Percentiles rank a stretch among this genome's conserved stretches.
phyloP scores from a whole-genome alignment of 2,329 filamentous ascomycete species.

The Colletotrichum sp. region DNA sequence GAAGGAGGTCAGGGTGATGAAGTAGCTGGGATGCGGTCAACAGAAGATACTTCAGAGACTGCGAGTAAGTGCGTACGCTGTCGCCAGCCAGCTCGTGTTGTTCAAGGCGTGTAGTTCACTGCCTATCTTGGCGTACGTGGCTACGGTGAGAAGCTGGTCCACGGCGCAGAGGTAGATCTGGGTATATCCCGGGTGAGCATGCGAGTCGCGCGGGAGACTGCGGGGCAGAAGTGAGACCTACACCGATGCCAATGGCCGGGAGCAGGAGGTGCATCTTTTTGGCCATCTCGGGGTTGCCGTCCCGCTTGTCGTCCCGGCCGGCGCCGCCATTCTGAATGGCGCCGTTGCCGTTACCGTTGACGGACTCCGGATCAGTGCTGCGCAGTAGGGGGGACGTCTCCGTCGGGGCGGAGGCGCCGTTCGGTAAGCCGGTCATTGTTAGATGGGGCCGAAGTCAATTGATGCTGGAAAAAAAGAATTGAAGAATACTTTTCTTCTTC shows the following conservation, averaged over 20 bases:
- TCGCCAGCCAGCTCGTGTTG: conserved; percentile 76
- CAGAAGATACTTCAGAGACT: not conserved
- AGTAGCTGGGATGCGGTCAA: conserved; percentile 53
- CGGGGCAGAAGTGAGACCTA: conserved; percentile 20
- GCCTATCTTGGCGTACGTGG: conserved; percentile 80
- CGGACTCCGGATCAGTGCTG: not conserved
- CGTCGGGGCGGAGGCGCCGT: conserved; percentile 12
- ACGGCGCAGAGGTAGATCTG: conserved; percentile 75
- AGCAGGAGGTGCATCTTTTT: conserved; percentile 42
- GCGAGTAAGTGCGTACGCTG: conserved; percentile 33
- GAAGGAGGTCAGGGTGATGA: conserved; percentile 75
- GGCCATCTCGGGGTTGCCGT: conserved; percentile 31
- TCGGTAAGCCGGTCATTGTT: not conserved
- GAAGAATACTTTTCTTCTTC: not conserved
- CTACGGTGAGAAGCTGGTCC: conserved; percentile 79
- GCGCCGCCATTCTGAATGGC: conserved; percentile 6
- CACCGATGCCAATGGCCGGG: conserved; percentile 42
- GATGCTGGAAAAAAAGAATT: not conserved
- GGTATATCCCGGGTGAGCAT: not conserved
- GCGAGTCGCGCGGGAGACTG: not conserved
- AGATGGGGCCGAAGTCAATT: not conserved
- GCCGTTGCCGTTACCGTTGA: conserved; percentile 4
- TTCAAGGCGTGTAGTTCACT: conserved; percentile 77
- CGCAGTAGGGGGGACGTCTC: conserved; percentile 33
- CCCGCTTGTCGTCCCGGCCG: conserved; percentile 9